Base-by-base conservation (phyloP, 495 filamentous ascomycete species). In the Aspergillus sclerotiicarbonarius region DNA sequence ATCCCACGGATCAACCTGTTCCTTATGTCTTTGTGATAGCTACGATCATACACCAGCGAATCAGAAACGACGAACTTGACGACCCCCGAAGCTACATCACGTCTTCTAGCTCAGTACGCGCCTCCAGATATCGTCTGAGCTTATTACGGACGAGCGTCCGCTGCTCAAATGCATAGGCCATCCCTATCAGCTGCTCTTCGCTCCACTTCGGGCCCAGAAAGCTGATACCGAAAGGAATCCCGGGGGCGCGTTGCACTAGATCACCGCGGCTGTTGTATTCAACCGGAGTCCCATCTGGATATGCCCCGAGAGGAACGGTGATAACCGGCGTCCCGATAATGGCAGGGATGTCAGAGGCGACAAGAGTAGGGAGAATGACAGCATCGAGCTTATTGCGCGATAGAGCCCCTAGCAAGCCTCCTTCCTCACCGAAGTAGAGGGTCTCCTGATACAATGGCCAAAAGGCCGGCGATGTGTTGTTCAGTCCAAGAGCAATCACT, bases 151-250 rank as follows among this genome's bases (percentile, higher is more conserved):
- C 72, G 69, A 67, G 70, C n/a, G 83, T 88, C 57, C 77, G 69
- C 68, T 89, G 86, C 73, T 89, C 86, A 69, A 80, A 88, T 18
- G 84, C 85, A 71, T 85, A 88, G 30, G 85, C 85, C 68, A 81
- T 78, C n/a, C 80, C 83, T 50, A 90, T 83, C 48, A 90, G 68
- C 49, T 60, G 72, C 50, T 75, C 78, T 67, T 90, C 85, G 32
- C 75, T 79, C 70, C 77, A 90, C 43, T 73, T 76, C 0, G 53
- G 48, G 0, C 84, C 86, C 51, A 85, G 61, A 67, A 89, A 88
- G 33, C 76, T 76, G 32, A 88, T 64, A 1, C 85, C 84, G 58
- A 86, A 84, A 30, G 82, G 82, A 15, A 83, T 67, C 9, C 78
- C 77, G 12, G 81, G 81, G 10, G 67, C 80, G 0, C 59, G 66